Conservation (phyloP, 1,139 yeast species). For the Yamadazyma atmosphaerica region DNA sequence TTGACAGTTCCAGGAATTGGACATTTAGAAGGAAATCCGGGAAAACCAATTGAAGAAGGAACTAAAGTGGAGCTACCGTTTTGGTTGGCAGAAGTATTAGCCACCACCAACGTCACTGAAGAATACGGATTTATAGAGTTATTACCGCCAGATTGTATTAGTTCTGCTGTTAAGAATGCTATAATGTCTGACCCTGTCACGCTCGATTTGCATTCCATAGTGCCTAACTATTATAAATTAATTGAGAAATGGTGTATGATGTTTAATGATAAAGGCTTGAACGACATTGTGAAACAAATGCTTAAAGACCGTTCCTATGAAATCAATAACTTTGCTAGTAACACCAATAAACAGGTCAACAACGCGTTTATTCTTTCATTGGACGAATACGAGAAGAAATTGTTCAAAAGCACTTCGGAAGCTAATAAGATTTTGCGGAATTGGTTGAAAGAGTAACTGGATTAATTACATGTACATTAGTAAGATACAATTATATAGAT, state of each 20-base stretch:
- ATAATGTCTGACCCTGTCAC: slow-evolving; percentile 71
- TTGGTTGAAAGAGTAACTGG: slow-evolving; percentile 47
- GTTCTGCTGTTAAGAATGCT: slow-evolving; percentile 69
- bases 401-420: slow-evolving; percentile 61
- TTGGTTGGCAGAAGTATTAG: slow-evolving; percentile 85
- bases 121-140: slow-evolving; percentile 64
- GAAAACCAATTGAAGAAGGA: slow-evolving; percentile 59
- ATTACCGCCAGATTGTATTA: slow-evolving; percentile 66
- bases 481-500: too few relatives aligned
- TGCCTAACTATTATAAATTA: slow-evolving; percentile 65
- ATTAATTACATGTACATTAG: slow-evolving; percentile 12
- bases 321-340: slow-evolving; percentile 70
- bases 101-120: slow-evolving; percentile 47
- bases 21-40: slow-evolving; percentile 81
- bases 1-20: slow-evolving; percentile 83
- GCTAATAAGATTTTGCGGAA: slow-evolving; percentile 61
- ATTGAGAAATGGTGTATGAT: slow-evolving; percentile 74
- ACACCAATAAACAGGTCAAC: slow-evolving; percentile 44
- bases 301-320: slow-evolving; percentile 65
- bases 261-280: slow-evolving; percentile 65
- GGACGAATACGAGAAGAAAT: slow-evolving; percentile 71
- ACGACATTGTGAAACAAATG: slow-evolving; percentile 54
- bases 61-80: slow-evolving; percentile 79
- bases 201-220: slow-evolving; percentile 68
- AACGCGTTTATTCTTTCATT: slow-evolving; percentile 59